Base-by-base conservation (phyloP, 139 green algal species). In the Chlorella sp. region DNA sequence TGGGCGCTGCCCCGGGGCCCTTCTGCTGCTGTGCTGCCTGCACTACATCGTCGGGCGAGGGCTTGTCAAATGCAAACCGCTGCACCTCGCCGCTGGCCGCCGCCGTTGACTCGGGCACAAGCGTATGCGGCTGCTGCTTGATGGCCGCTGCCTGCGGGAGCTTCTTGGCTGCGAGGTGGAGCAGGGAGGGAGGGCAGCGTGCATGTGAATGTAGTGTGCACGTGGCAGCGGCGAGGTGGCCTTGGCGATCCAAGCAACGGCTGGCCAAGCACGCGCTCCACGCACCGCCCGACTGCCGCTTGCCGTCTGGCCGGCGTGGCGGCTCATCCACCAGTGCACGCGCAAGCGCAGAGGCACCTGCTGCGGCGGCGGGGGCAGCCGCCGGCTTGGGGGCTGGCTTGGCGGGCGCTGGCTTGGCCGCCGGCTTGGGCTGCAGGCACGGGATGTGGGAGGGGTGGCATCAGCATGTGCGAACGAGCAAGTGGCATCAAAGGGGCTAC, bases 321-420 rank as follows among this genome's bases (percentile, higher is more conserved):
- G 92, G 92, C 20, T 91, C 90, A 60, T 92, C 90, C 70, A 87
- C 92, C 41, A 96, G 78, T 40, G 22, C 82, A 41, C 84, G 88
- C 13, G 94, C 94, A 70, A 96, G 85, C 17, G 77, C 60, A 76
- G 94, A 96, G 54, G 93, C 94, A 96, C 93, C 93, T 95, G 92
- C 92, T 78, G 90, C 83, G 43, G 83, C 82, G 6, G 89, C 88
- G 34, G 72, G 82, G 1, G 51, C 73, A 22, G 80, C 73, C 36
- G 68, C 56, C 38, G 43, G 44, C 64, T 46, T 86, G 83, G 68
- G 28, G 13, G 19, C 74, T 40, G 70, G 64, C 34, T 69, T 79
- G 58, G 54, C 34, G 9, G 73, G 28, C 43, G 77, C 30, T 44
- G 83, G 69, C 48, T 83, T 72, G 74, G 30, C 13, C 7, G 76